Conservation (phyloP, 805 yeast species). For the Peterozyma toletana region DNA sequence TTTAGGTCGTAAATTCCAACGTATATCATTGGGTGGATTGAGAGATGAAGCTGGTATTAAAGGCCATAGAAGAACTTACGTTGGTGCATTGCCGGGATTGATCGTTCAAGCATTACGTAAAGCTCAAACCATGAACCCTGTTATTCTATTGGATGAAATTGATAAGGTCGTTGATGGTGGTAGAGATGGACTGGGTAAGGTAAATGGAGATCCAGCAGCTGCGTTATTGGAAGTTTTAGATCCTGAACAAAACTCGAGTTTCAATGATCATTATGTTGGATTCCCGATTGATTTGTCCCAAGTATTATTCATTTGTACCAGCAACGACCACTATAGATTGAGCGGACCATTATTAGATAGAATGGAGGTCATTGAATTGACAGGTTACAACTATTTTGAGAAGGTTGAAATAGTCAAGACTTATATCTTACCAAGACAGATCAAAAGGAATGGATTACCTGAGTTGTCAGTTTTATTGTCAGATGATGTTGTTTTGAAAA, state of each 20-base stretch:
- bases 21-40: constrained; percentile 81
- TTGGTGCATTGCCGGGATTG: constrained; percentile 89
- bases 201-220: constrained; percentile 85
- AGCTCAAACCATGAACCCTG: constrained; percentile 74
- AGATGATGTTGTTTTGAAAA: constrained; percentile 47
- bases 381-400: constrained; percentile 76
- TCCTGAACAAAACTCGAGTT: constrained; percentile 77
- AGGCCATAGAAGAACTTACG: constrained; percentile 87
- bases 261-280: constrained; percentile 78
- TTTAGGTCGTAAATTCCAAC: constrained; percentile 65
- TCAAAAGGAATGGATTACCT: constrained; percentile 56
- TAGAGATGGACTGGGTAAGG: constrained; percentile 24
- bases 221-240: constrained; percentile 84
- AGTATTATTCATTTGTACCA: constrained; percentile 78
- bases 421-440: constrained; percentile 71
- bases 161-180: constrained; percentile 66
- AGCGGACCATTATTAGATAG: constrained; percentile 77
- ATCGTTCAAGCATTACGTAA: constrained; percentile 71
- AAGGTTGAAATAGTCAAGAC: constrained; percentile 64
- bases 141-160: constrained; percentile 76
- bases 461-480: constrained; percentile 34
- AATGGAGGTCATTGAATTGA: constrained; percentile 71
- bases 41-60: constrained; percentile 85
- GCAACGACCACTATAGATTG: constrained; percentile 65
- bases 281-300: constrained; percentile 82